These are phyloP conservation scores for Rhododendron mucronatum DNA, from an alignment of 148 eudicot genomes.

Conservation along the genomic window DNA sequence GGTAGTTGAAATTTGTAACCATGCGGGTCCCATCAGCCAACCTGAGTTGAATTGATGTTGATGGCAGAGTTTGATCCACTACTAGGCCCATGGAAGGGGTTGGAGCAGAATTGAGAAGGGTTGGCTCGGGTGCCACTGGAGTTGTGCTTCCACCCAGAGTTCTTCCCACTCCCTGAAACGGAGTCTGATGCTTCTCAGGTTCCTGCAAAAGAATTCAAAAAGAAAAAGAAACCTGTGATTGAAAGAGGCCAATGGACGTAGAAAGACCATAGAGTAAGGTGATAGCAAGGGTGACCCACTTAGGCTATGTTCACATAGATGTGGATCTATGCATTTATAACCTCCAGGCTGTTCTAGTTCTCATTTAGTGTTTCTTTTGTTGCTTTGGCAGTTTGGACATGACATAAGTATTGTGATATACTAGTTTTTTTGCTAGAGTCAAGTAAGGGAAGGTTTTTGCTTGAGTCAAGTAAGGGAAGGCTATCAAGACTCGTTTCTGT, in stretches of 20 bases:
- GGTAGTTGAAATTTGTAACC: slow-evolving; percentile 50
- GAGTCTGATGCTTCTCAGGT: slow-evolving; percentile 35
- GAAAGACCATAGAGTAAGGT: neutral
- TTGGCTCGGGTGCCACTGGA: slow-evolving; percentile 23
- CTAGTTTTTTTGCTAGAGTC: neutral
- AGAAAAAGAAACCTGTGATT: neutral
- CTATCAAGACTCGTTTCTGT: neutral
- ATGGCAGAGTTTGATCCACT: slow-evolving; percentile 43
- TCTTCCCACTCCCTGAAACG: slow-evolving; percentile 62
- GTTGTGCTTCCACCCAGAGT: slow-evolving; percentile 50
- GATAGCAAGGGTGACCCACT: neutral
- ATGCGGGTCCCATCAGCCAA: slow-evolving; percentile 66
- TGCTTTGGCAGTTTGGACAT: neutral
- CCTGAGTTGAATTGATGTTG: slow-evolving; percentile 59
- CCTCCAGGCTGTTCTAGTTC: neutral
- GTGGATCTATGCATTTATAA: neutral
- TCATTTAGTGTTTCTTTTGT: neutral
- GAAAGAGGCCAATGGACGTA: neutral
- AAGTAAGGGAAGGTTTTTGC: neutral
- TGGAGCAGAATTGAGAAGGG: slow-evolving; percentile 32
- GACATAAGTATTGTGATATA: neutral
- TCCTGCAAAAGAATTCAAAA: slow-evolving; percentile 31
- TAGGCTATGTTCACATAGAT: neutral
- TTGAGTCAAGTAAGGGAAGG: neutral
- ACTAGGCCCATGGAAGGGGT: slow-evolving; percentile 32